These are phyloP conservation scores for Rubia tinctorum DNA, from an alignment of 305 asterid species.

Conservation along the genomic window DNA sequence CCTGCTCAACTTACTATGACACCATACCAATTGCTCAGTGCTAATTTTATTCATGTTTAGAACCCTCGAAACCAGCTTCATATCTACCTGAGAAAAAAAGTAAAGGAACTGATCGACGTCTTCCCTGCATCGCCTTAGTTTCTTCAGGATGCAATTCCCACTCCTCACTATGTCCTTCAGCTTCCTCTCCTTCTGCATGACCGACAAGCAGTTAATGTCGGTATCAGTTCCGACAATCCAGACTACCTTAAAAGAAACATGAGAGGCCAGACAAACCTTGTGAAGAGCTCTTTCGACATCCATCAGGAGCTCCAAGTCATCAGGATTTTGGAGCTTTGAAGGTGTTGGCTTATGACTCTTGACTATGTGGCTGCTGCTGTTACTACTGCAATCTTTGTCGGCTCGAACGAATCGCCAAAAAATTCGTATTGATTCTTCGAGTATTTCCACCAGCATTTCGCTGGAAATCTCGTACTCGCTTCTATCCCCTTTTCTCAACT, in stretches of 20 bases:
- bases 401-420: constrained; percentile 84
- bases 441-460: constrained; percentile 69
- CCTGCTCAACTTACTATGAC: constrained; percentile 60
- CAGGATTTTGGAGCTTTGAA: constrained; percentile 40
- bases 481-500: constrained; percentile 34
- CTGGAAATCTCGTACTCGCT: constrained; percentile 52
- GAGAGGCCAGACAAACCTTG: constrained; percentile 40
- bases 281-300: constrained; percentile 54
- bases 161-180: constrained; percentile 63
- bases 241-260: background rate
- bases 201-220: background rate
- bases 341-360: constrained; percentile 36
- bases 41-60: constrained; percentile 71
- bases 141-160: constrained; percentile 67
- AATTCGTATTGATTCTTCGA: constrained; percentile 85
- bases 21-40: constrained; percentile 76
- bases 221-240: background rate
- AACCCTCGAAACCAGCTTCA: constrained; percentile 80
- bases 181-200: constrained; percentile 82
- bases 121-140: constrained; percentile 39
- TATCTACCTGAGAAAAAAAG: constrained; percentile 79
- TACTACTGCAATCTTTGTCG: constrained; percentile 57
- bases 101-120: constrained; percentile 70
- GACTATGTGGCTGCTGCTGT: constrained; percentile 1
- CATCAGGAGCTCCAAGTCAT: constrained; percentile 46